Base-by-base conservation (phyloP, 805 yeast species). In the Candida odintsovae region DNA sequence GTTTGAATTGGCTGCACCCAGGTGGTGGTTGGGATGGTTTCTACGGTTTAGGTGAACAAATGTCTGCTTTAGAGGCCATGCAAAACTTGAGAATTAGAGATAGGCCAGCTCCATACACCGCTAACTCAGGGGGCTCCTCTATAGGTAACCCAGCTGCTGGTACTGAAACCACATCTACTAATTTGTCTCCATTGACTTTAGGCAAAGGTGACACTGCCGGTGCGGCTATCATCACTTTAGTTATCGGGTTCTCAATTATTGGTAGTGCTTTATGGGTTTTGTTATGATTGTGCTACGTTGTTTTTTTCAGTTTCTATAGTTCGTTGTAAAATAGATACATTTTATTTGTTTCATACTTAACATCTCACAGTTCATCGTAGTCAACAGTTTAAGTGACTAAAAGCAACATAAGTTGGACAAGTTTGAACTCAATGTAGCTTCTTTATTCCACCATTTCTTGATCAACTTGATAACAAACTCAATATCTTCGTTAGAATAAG, bases 31-130 rank as follows among this genome's bases (percentile, higher is more conserved):
- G 84, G 79, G 95, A 87, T 63, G 78, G 75, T 1, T 60, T 57
- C 46, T 86, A 77, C 55, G 96, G 96, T 1, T 73, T 88, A 36
- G 96, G 96, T 42, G 95, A 89, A 65, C 95, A 88, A 64, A 82
- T 86, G 74, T 68, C 78, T 31, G 95, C 95, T 0, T 66, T 86
- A 43, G 95, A 87, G 56, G 70, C 65, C 3, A 70, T 76, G 58
- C 70, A 65, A 40, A 71, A 68, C 38, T 55, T 72, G 38, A 57
- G 64, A 51, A 56, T 64, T 13, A 47, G 64, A 49, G 61, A 59
- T 36, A 56, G 64, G 62, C 71, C 73, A 4, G 73, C 77, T 25
- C 92, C 94, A 2, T 76, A 71, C 47, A 76, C 90, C 3, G 75
- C 79, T 28, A 49, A 60, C 6, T 69, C 71, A 19, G 94, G 94